These are phyloP conservation scores for Solanum paucissectum DNA, from an alignment of 257 asterid genomes.

Conservation along the genomic window DNA sequence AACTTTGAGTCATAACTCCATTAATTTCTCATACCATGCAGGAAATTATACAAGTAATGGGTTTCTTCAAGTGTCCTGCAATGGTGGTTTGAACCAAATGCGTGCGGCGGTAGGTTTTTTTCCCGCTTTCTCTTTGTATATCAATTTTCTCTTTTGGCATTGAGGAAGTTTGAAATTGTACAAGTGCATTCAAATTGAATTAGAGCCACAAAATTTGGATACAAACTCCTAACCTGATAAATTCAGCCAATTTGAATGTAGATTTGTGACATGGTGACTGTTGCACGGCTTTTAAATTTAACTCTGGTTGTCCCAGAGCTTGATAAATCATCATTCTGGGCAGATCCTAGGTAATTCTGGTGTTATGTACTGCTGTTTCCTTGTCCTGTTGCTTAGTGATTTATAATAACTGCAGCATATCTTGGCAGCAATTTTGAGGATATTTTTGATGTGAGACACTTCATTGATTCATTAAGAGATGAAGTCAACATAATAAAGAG, in stretches of 20 bases:
- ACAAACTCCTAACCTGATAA: background rate
- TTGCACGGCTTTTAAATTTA: constrained; percentile 84
- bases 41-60: constrained; percentile 87
- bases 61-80: constrained; percentile 78
- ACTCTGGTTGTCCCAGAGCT: constrained; percentile 91
- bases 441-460: constrained; percentile 74
- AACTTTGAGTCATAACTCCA: background rate
- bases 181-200: background rate
- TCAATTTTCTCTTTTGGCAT: background rate
- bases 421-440: constrained; percentile 67
- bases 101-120: constrained; percentile 73
- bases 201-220: background rate
- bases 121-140: background rate
- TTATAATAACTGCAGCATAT: background rate
- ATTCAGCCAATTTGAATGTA: constrained; percentile 18
- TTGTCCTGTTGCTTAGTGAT: background rate
- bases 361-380: background rate
- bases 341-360: constrained; percentile 77
- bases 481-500: constrained; percentile 71
- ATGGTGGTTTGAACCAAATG: constrained; percentile 97
- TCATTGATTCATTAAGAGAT: constrained; percentile 74
- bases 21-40: constrained; percentile 2
- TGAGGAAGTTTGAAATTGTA: background rate
- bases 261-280: constrained; percentile 97
- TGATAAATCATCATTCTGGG: constrained; percentile 95